Evolutionary conservation across 2,329 filamentous ascomycete genomes (phyloP), one percentile per base, ranked within the genome.

Genomic region (Endoconidiophora laricicola): DNA sequence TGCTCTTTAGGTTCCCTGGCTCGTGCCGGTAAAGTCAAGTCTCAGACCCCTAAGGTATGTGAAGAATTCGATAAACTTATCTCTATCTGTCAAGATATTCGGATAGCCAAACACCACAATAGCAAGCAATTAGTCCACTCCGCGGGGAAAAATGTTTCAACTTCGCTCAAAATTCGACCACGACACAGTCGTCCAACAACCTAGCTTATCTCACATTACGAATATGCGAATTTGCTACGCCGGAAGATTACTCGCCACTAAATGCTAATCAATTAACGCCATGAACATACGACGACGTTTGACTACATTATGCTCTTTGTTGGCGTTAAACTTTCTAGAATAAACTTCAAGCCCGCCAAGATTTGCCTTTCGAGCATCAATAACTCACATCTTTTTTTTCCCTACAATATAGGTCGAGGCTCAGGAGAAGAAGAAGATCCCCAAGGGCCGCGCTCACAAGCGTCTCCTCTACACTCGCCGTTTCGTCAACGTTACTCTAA

Each of bases 401-500:
- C n/a, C 22, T 12, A 10, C 23, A 51, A 33, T 56, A 61, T 54
- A 87, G 83, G 83, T 90, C 70, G 85, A 91, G 72, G 71, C 76
- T 54, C 83, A 88, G 72, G 88, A 95, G 82, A 94, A 94, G 83
- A 76, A 84, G 73, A 95, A 96, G 84, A 78, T 74, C 62, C 87
- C 90, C 67, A 95, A 95, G 81, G 90, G 90, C 66, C 87, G 90
- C 66, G 90, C 90, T 62, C 86, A 91, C 75, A 96, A 96, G 87
- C 81, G 90, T 66, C 81, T 93, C 69, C 81, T 79, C 69, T 95
- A 95, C 80, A 94, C 86, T 62, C 84, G 90, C 69, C 87, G 90
- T 65, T 96, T 96, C 76, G 88, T 96, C 62, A 95, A 96, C 74
- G 87, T 96, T 67, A 91, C 86, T 65, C 78, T 94, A 72, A 93